Evolutionary conservation across 176 grass and related monocot genomes (phyloP).

Genomic region (Thinopyrum elongatum): DNA sequence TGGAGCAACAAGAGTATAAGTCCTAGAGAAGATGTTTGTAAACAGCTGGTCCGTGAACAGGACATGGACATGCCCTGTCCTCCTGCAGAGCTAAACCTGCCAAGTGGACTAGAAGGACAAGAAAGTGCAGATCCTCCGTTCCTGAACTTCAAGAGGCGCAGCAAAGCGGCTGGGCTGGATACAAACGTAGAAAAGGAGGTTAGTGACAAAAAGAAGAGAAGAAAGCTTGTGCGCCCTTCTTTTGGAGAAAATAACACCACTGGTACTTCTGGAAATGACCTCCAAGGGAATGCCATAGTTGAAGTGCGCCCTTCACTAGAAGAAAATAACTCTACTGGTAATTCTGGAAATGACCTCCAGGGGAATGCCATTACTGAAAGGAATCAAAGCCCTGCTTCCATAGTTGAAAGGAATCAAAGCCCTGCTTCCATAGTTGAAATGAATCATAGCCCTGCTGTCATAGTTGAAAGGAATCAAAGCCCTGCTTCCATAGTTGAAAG

Average conservation of each 20-base stretch:
- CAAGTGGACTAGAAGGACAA: background rate
- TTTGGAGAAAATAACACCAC: slow-evolving; percentile 29
- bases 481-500: background rate
- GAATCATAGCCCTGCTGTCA: background rate
- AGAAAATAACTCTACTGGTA: slow-evolving; percentile 16
- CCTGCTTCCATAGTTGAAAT: background rate
- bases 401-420: background rate
- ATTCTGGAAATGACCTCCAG: background rate
- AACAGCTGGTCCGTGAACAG: background rate
- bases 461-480: background rate
- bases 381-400: background rate
- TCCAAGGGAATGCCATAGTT: background rate
- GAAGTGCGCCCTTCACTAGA: slow-evolving; percentile 47
- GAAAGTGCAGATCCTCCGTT: slow-evolving; percentile 36
- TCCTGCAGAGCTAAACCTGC: slow-evolving; percentile 13
- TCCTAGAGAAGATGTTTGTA: background rate
- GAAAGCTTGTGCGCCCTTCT: slow-evolving; percentile 62
- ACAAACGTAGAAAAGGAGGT: slow-evolving; percentile 11
- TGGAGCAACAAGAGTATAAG: background rate
- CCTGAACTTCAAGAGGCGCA: slow-evolving; percentile 64
- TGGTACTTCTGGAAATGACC: slow-evolving; percentile 17
- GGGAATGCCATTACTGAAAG: background rate
- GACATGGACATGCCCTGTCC: background rate
- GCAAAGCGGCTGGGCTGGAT: slow-evolving; percentile 19
- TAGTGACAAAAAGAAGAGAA: slow-evolving; percentile 41